phyloP scores from a whole-genome alignment of 1,284 basidiomycete genomes.

The Austroboletus novae-zelandiae region DNA sequence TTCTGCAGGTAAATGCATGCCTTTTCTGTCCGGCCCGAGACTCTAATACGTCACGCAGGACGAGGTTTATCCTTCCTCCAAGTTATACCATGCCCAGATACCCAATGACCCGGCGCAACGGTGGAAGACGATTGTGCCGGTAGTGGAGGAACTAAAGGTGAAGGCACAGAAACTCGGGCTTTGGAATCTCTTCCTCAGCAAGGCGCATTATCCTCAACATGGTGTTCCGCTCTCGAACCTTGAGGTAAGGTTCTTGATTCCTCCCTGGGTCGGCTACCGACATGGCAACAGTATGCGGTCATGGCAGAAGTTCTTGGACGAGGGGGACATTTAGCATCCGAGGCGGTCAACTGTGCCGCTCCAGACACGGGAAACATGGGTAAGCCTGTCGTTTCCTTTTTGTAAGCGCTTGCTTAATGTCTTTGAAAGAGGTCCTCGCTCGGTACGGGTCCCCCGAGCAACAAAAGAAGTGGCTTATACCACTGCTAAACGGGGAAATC shows the following conservation, averaged over 20 bases:
- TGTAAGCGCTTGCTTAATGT: conserved; percentile 1
- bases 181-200: conserved; percentile 97
- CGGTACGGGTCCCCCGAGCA: conserved; percentile 89
- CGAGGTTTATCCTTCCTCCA: conserved; percentile 81
- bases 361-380: conserved; percentile 98
- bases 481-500: conserved; percentile 89
- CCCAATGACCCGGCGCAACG: conserved; percentile 73
- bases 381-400: conserved; percentile 33
- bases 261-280: conserved; percentile 2
- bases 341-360: conserved; percentile 89
- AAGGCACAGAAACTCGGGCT: conserved; percentile 88
- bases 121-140: conserved; percentile 83
- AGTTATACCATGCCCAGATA: conserved; percentile 81
- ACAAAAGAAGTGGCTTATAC: conserved; percentile 88
- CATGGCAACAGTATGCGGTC: conserved; percentile 74
- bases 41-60: conserved; percentile 51
- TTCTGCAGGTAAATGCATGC: conserved; percentile 69
- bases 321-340: conserved; percentile 76
- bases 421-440: conserved; percentile 83
- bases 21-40: background rate
- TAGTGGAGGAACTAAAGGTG: conserved; percentile 83
- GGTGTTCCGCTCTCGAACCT: conserved; percentile 92
- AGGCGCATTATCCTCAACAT: conserved; percentile 85
- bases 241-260: conserved; percentile 57
- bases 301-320: conserved; percentile 96